phyloP scores from a whole-genome alignment of 768 basidiomycete species.

The Cystobasidium onofrii region DNA sequence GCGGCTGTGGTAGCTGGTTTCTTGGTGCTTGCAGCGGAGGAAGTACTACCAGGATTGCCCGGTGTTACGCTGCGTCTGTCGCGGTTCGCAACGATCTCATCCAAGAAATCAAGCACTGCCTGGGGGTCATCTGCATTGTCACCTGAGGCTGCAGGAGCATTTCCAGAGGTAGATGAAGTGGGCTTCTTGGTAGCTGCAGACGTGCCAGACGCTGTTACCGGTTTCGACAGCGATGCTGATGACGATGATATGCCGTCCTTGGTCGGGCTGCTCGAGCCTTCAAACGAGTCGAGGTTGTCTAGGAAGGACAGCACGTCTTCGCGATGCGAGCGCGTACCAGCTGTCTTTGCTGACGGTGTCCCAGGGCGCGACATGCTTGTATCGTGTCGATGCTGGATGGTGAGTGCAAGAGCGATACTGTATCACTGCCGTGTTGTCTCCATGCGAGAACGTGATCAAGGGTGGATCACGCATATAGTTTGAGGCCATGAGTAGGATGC shows the following conservation, averaged over 20 bases:
- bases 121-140: conserved; percentile 40
- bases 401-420: background rate
- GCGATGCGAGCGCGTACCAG: background rate
- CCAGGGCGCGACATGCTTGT: conserved; percentile 18
- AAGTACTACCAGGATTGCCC: background rate
- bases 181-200: conserved; percentile 26
- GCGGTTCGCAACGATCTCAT: conserved; percentile 37
- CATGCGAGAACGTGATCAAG: background rate
- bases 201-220: conserved; percentile 14
- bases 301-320: conserved; percentile 82
- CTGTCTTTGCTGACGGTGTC: conserved; percentile 22
- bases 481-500: too few relatives aligned
- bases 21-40: background rate
- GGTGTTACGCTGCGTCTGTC: conserved; percentile 27
- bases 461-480: too few relatives aligned
- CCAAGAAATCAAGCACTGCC: conserved; percentile 42
- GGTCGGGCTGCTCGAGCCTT: conserved; percentile 15
- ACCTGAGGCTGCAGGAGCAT: background rate
- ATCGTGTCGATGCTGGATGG: background rate
- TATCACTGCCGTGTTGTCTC: background rate
- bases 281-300: conserved; percentile 81
- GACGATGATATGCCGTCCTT: conserved; percentile 32
- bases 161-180: background rate
- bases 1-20: background rate
- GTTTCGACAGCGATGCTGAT: conserved; percentile 30